A percentile compares a stretch with the other conserved stretches of the same genome.
Evolutionary conservation across 2,329 filamentous ascomycete species (phyloP).

Genomic region (Cryphonectria nitschkei): DNA sequence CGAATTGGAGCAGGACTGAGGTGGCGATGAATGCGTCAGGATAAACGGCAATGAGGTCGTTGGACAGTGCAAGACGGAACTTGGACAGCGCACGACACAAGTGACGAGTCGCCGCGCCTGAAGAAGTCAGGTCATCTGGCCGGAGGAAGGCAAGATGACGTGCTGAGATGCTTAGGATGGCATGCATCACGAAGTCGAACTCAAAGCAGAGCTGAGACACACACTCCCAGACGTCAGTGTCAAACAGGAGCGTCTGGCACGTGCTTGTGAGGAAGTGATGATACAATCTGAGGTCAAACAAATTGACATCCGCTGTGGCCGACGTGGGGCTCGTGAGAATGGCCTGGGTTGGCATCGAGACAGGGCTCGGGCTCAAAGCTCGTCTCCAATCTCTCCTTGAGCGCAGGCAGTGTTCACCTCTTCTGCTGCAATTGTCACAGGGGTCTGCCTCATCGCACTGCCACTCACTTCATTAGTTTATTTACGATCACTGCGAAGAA

Average conservation of each 20-base stretch:
- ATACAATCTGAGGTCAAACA: constrained; percentile 31
- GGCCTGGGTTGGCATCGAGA: not conserved
- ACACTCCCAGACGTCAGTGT: constrained; percentile 28
- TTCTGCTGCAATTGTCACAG: constrained; percentile 31
- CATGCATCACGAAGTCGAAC: constrained; percentile 33
- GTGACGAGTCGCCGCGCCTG: constrained; percentile 27
- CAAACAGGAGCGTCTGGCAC: constrained; percentile 30
- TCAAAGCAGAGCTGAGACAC: constrained; percentile 32
- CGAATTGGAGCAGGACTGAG: constrained; percentile 32
- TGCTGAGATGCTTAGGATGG: constrained; percentile 32
- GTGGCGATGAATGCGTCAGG: constrained; percentile 34
- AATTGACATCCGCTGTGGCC: constrained; percentile 22
- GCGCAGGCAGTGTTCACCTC: constrained; percentile 32
- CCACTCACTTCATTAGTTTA: not conserved
- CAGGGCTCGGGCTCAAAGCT: not conserved
- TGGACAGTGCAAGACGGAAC: constrained; percentile 27
- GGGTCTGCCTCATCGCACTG: constrained; percentile 33
- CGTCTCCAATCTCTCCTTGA: not conserved
- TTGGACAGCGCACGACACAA: constrained; percentile 30
- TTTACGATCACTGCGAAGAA: not conserved
- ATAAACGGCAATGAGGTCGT: constrained; percentile 25
- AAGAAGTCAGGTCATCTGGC: constrained; percentile 23
- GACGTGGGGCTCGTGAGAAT: not conserved
- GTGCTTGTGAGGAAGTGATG: constrained; percentile 34
- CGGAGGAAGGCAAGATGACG: constrained; percentile 32